Evolutionary conservation across 2,329 filamentous ascomycete genomes (phyloP).

Genomic region (Stachybotrys elegans): DNA sequence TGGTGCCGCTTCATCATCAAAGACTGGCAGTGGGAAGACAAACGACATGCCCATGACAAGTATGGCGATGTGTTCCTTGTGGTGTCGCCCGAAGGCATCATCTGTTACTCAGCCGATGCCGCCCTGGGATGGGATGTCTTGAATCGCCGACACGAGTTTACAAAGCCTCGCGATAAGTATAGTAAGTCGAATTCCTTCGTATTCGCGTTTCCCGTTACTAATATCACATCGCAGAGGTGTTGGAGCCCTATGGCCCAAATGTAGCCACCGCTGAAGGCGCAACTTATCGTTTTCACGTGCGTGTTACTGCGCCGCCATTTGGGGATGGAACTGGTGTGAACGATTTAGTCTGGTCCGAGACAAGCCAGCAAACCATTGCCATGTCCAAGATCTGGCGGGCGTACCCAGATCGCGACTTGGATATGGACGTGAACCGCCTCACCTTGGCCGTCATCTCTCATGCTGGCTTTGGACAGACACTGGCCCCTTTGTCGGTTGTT

Average conservation of each 20-base stretch:
- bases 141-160: neutral
- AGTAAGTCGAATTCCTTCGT: neutral
- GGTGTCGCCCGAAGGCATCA: neutral
- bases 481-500: neutral
- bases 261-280: neutral
- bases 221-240: neutral
- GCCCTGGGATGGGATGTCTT: neutral
- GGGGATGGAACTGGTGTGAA: neutral
- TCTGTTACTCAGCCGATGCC: neutral
- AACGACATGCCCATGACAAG: neutral
- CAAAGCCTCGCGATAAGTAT: neutral
- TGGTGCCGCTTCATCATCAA: neutral
- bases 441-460: neutral
- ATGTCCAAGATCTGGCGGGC: neutral
- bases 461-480: neutral
- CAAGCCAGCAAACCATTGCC: neutral
- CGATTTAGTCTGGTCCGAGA: neutral
- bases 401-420: neutral
- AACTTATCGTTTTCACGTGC: neutral
- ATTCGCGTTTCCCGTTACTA: neutral
- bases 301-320: neutral
- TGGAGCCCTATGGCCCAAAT: neutral
- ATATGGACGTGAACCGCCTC: neutral
- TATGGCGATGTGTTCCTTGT: neutral
- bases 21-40: constrained; percentile 1